These are phyloP conservation scores for Monosporascus sp. DNA, from an alignment of 2,329 filamentous ascomycete genomes.

Conservation along the genomic window DNA sequence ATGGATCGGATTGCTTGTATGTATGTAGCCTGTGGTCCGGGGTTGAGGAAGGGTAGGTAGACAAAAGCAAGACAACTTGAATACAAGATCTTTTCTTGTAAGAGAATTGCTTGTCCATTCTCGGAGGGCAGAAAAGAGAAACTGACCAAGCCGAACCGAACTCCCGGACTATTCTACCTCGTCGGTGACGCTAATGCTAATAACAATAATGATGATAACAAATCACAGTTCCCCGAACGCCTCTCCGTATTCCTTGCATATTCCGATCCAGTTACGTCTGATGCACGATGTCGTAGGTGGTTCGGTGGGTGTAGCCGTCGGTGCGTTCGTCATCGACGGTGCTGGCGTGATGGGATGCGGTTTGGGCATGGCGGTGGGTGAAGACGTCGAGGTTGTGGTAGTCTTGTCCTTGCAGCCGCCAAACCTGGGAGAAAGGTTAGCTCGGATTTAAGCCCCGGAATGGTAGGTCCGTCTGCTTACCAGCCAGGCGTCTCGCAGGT, in stretches of 20 bases:
- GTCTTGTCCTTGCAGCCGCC: slow-evolving; percentile 9
- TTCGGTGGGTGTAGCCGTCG: not conserved
- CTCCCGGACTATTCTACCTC: too few relatives aligned
- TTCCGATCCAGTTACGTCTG: not conserved
- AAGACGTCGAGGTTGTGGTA: not conserved
- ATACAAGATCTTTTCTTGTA: too few relatives aligned
- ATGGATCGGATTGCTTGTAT: too few relatives aligned
- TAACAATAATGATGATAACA: not conserved
- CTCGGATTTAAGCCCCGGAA: not conserved
- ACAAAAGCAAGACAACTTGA: too few relatives aligned
- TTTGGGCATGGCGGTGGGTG: not conserved
- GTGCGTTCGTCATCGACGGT: slow-evolving; percentile 3
- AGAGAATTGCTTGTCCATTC: too few relatives aligned
- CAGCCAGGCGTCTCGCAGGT: slow-evolving; percentile 21
- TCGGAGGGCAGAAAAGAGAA: too few relatives aligned
- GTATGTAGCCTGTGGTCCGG: too few relatives aligned
- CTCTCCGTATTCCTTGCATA: slow-evolving; percentile 1
- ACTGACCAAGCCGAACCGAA: too few relatives aligned
- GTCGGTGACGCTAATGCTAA: too few relatives aligned
- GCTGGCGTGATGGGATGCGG: slow-evolving; percentile 8
- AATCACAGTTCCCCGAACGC: not conserved
- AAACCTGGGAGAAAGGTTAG: not conserved
- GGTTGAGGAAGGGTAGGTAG: too few relatives aligned
- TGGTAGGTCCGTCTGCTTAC: slow-evolving; percentile 6
- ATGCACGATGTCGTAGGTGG: not conserved